These are phyloP conservation scores for Verticillium albo-atrum DNA, from an alignment of 2,329 filamentous ascomycete genomes.

Conservation along the genomic window DNA sequence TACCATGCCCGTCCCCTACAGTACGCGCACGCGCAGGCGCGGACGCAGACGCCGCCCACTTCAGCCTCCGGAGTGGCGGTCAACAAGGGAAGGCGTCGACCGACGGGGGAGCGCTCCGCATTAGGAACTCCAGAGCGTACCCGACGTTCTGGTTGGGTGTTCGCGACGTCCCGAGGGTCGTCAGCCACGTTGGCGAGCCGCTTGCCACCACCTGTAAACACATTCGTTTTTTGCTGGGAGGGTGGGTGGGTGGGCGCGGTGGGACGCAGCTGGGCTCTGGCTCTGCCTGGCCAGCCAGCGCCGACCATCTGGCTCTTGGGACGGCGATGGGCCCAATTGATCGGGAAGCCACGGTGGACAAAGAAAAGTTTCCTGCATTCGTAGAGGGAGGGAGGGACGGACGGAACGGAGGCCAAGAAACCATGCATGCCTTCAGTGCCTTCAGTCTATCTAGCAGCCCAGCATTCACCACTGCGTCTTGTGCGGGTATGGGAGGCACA, in stretches of 20 bases:
- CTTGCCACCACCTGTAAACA: not conserved
- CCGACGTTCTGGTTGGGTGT: not conserved
- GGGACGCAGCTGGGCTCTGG: too few relatives aligned
- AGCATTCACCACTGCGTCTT: too few relatives aligned
- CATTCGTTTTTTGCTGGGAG: not conserved
- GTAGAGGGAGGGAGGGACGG: not conserved
- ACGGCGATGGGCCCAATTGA: not conserved
- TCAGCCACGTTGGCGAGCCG: not conserved
- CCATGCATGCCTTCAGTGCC: too few relatives aligned
- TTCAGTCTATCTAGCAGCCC: not conserved
- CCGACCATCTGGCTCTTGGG: not conserved
- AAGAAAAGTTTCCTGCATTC: not conserved
- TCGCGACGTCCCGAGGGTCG: not conserved
- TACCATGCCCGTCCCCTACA: too few relatives aligned
- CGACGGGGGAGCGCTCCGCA: not conserved
- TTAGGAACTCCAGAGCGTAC: not conserved
- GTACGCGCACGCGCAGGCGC: too few relatives aligned
- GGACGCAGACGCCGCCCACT: too few relatives aligned
- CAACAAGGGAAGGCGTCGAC: not conserved
- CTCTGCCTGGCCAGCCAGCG: not conserved
- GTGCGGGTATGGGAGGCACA: too few relatives aligned
- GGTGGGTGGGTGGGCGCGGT: not conserved
- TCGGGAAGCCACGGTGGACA: not conserved
- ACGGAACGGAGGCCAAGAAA: too few relatives aligned
- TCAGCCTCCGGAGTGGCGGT: not conserved